A percentile compares a stretch with the other conserved stretches of the same genome.
These are phyloP conservation scores for Plectosphaerella sp. DNA, from an alignment of 2,329 filamentous ascomycete species.

Conservation along the genomic window DNA sequence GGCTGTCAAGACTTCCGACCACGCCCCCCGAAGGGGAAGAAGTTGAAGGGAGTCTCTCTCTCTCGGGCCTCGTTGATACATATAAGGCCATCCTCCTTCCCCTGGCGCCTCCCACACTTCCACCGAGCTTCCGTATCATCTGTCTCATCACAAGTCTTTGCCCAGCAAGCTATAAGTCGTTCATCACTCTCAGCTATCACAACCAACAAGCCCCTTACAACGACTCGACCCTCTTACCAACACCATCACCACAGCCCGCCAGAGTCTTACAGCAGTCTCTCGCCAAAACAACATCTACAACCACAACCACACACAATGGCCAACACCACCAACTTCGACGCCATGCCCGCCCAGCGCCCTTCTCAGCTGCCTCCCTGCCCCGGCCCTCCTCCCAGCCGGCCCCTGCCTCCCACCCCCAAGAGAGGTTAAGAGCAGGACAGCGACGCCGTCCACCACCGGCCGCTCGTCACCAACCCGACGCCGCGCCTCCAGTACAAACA, in stretches of 20 bases:
- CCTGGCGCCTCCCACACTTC: not conserved
- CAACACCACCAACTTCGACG: conserved; percentile 21
- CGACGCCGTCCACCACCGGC: too few relatives aligned
- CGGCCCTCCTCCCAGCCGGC: conserved; percentile 59
- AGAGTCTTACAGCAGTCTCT: not conserved
- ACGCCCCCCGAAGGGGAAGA: not conserved
- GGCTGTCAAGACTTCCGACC: not conserved
- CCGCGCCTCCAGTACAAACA: not conserved
- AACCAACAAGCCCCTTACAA: not conserved
- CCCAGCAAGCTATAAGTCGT: conserved; percentile 3
- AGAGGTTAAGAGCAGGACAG: conserved; percentile 36
- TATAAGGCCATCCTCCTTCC: not conserved
- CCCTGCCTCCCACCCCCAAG: conserved; percentile 62
- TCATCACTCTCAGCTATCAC: conserved; percentile 3
- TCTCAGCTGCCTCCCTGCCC: conserved; percentile 65
- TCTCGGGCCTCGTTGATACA: not conserved
- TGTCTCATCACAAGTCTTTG: not conserved
- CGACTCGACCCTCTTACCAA: conserved; percentile 1
- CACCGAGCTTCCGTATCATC: not conserved
- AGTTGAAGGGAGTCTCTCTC: not conserved
- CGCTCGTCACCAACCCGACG: not conserved
- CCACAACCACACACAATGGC: conserved; percentile 5
- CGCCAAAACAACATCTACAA: conserved; percentile 1
- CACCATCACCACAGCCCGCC: conserved; percentile 1
- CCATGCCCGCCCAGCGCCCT: conserved; percentile 57